A percentile compares a stretch with the other conserved stretches of the same genome.
These are phyloP conservation scores for Somion occarium DNA, from an alignment of 1,284 basidiomycete genomes.

Conservation along the genomic window DNA sequence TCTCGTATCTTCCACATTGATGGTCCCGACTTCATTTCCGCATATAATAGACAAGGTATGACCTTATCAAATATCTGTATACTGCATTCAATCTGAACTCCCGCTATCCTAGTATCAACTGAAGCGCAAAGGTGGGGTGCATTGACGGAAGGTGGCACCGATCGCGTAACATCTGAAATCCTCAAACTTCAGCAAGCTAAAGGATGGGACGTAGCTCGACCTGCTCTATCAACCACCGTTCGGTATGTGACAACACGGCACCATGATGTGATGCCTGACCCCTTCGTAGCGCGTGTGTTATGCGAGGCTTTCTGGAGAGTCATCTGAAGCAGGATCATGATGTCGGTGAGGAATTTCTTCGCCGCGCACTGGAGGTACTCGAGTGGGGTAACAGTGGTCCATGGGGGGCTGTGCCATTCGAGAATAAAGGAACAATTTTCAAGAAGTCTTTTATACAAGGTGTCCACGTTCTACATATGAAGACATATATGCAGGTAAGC, in stretches of 20 bases:
- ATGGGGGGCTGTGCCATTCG: conserved; percentile 8
- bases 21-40: background rate
- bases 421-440: conserved; percentile 11
- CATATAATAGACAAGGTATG: conserved; percentile 1
- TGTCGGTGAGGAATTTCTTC: background rate
- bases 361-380: conserved; percentile 6
- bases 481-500: conserved; percentile 8
- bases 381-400: conserved; percentile 9
- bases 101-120: background rate
- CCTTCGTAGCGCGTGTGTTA: background rate
- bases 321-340: background rate
- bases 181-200: background rate
- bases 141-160: background rate
- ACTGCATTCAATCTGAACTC: background rate
- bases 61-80: background rate
- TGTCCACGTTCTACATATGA: conserved; percentile 4
- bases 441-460: conserved; percentile 5
- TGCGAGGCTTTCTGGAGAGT: conserved; percentile 2
- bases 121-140: background rate
- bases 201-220: conserved; percentile 7
- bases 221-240: conserved; percentile 3
- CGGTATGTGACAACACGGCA: background rate
- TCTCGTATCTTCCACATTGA: conserved; percentile 2
- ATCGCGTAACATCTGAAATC: background rate
- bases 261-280: background rate